phyloP scores from a whole-genome alignment of 1,284 basidiomycete genomes.

The Agaricales sp. region DNA sequence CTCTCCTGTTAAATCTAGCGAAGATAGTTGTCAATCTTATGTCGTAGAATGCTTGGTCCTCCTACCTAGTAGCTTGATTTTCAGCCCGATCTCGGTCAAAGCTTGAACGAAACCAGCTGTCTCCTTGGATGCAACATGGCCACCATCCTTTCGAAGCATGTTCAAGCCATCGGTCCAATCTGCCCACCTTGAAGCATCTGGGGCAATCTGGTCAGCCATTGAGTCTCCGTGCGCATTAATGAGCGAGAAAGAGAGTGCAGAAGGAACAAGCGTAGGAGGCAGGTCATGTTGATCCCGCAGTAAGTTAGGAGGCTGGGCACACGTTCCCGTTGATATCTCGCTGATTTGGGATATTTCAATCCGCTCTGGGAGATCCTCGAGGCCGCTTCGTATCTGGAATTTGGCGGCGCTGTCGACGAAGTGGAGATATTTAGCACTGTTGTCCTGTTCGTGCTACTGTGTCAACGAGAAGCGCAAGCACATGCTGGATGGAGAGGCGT shows the following conservation, averaged over 20 bases:
- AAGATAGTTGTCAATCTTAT: constrained; percentile 3
- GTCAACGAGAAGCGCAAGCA: constrained; percentile 3
- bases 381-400: constrained; percentile 66
- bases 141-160: constrained; percentile 72
- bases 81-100: constrained; percentile 88
- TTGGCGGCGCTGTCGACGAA: constrained; percentile 74
- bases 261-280: constrained; percentile 40
- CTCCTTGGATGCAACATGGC: constrained; percentile 76
- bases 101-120: constrained; percentile 78
- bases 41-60: constrained; percentile 10
- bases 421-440: constrained; percentile 69
- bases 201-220: constrained; percentile 80
- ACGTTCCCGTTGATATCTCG: constrained; percentile 74
- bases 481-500: constrained; percentile 6
- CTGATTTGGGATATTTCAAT: constrained; percentile 74
- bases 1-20: constrained; percentile 78
- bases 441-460: constrained; percentile 38
- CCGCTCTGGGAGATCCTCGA: constrained; percentile 81
- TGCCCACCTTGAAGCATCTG: constrained; percentile 78
- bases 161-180: constrained; percentile 97
- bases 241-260: constrained; percentile 75
- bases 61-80: constrained; percentile 84
- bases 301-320: constrained; percentile 54
- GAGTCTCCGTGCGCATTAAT: constrained; percentile 65
- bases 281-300: constrained; percentile 50